Conservation (phyloP, 129 eudicot species). For the Erigeron canadensis region DNA sequence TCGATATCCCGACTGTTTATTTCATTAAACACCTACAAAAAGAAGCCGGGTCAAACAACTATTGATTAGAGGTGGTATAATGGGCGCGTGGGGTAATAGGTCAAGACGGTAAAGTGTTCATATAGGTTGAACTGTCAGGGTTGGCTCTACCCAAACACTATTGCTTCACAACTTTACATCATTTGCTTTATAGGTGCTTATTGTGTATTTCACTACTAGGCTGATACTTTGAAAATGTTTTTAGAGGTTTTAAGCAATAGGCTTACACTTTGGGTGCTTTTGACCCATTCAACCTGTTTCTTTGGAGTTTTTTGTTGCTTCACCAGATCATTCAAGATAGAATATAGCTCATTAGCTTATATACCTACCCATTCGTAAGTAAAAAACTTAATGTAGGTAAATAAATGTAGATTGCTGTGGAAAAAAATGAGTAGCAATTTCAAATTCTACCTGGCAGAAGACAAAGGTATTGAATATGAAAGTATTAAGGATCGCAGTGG, state of each 20-base stretch:
- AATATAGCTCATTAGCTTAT: background rate
- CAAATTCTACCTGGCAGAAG: conserved; percentile 13
- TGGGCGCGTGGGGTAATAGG: background rate
- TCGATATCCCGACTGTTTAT: conserved; percentile 15
- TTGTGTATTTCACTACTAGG: too few relatives aligned
- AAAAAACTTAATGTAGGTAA: background rate
- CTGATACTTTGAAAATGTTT: background rate
- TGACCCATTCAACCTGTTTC: background rate
- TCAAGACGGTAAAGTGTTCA: too few relatives aligned
- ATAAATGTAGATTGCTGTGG: background rate
- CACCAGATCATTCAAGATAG: too few relatives aligned
- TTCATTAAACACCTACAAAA: conserved; percentile 16
- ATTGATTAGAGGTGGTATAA: background rate
- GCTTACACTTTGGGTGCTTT: background rate
- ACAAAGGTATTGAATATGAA: conserved; percentile 23
- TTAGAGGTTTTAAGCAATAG: background rate
- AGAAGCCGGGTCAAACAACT: background rate
- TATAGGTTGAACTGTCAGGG: too few relatives aligned
- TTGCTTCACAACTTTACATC: too few relatives aligned
- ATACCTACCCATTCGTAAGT: background rate
- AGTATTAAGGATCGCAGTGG: conserved; percentile 19
- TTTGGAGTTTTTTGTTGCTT: background rate
- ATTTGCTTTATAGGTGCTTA: too few relatives aligned
- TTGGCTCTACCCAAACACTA: too few relatives aligned
- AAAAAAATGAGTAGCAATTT: background rate